These are phyloP conservation scores for Candida sp. DNA, from an alignment of 1,139 yeast species.

Conservation along the genomic window DNA sequence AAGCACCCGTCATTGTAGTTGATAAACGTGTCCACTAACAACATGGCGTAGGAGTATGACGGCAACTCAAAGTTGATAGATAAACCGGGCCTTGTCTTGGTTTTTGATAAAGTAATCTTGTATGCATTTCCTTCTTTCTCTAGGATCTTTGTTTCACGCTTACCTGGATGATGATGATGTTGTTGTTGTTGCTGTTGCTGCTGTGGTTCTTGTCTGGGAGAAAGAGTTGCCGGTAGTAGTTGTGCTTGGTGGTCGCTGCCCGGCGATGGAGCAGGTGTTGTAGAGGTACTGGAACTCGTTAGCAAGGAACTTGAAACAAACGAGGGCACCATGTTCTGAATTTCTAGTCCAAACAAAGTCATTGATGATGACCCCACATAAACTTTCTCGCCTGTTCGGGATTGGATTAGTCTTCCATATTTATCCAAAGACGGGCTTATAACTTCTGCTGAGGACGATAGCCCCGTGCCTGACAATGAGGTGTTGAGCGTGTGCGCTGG, in stretches of 20 bases:
- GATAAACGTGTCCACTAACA: conserved; percentile 75
- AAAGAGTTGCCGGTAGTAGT: neutral
- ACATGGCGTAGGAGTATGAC: conserved; percentile 75
- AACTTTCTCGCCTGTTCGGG: conserved; percentile 74
- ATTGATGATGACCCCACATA: conserved; percentile 83
- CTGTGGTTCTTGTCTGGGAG: conserved; percentile 10
- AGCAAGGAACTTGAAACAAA: conserved; percentile 23
- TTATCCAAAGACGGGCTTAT: conserved; percentile 72
- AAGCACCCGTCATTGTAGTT: conserved; percentile 86
- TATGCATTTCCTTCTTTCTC: conserved; percentile 81
- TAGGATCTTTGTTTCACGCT: conserved; percentile 49
- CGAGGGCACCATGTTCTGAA: conserved; percentile 61
- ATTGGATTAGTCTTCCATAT: conserved; percentile 70
- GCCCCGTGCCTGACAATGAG: neutral
- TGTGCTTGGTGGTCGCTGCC: conserved; percentile 5
- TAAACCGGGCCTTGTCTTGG: conserved; percentile 69
- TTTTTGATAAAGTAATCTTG: conserved; percentile 67
- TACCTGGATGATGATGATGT: conserved; percentile 14
- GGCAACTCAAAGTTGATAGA: conserved; percentile 75
- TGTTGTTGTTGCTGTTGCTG: conserved; percentile 8
- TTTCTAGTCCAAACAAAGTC: conserved; percentile 80
- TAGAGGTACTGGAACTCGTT: conserved; percentile 13
- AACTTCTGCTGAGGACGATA: conserved; percentile 36
- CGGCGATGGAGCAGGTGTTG: conserved; percentile 17
- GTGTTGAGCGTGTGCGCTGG: neutral